A percentile compares a stretch with the other conserved stretches of the same genome.
These are phyloP conservation scores for Polyporus arcularius DNA, from an alignment of 768 basidiomycete genomes.

Conservation along the genomic window DNA sequence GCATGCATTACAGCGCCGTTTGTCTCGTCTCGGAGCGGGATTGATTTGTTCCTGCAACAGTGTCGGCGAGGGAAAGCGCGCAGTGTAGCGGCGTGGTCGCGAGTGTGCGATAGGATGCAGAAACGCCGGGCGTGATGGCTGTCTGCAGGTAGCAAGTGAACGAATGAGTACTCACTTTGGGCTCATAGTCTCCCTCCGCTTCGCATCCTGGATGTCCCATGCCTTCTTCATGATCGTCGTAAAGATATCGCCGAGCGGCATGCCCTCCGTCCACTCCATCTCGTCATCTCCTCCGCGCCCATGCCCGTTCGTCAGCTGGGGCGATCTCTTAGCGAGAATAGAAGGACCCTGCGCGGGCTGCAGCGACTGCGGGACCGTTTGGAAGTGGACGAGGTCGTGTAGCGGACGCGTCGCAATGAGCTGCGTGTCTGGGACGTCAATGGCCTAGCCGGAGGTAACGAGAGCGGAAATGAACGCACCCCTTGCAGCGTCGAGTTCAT, in stretches of 20 bases:
- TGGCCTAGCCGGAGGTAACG: conserved; percentile 1
- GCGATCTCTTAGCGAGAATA: conserved; percentile 48
- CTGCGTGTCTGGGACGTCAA: conserved; percentile 35
- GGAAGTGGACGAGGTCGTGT: conserved; percentile 57
- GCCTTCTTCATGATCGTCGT: conserved; percentile 58
- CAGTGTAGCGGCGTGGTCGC: not conserved
- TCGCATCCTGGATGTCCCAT: conserved; percentile 61
- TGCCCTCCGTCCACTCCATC: conserved; percentile 53
- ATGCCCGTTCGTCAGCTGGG: conserved; percentile 70
- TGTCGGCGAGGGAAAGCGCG: not conserved
- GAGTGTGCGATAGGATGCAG: not conserved
- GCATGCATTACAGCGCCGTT: too few relatives aligned
- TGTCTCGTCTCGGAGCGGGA: too few relatives aligned
- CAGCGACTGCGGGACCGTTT: conserved; percentile 44
- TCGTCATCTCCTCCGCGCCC: conserved; percentile 52
- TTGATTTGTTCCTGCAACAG: too few relatives aligned
- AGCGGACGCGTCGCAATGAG: conserved; percentile 68
- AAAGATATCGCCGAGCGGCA: conserved; percentile 75
- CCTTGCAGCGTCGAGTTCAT: conserved; percentile 95
- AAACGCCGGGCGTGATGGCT: not conserved
- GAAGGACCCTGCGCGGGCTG: conserved; percentile 44
- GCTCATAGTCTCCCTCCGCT: conserved; percentile 55
- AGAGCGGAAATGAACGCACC: conserved; percentile 45
- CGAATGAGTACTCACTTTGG: conserved; percentile 55
- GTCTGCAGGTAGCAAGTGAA: not conserved